phyloP scores from a whole-genome alignment of 2,329 filamentous ascomycete genomes.

The Cordyceps pruinosa region DNA sequence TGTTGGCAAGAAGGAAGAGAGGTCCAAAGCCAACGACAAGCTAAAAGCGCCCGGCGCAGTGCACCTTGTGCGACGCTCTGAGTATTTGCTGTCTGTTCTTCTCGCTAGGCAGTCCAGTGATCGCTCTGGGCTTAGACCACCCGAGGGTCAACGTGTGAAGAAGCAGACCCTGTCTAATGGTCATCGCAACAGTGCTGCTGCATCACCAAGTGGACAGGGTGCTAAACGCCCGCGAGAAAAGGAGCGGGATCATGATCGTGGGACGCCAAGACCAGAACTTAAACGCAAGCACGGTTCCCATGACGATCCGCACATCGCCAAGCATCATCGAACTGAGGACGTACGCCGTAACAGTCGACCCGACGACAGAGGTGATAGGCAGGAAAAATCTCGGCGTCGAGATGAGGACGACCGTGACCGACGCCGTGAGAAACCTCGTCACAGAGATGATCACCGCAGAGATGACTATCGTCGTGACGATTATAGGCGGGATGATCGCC shows the following conservation, averaged over 20 bases:
- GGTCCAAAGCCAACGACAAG: slow-evolving; percentile 67
- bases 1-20: slow-evolving; percentile 95
- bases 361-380: slow-evolving; percentile 31
- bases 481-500: slow-evolving; percentile 17
- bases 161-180: slow-evolving; percentile 55
- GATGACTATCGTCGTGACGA: slow-evolving; percentile 18
- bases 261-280: slow-evolving; percentile 44
- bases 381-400: slow-evolving; percentile 24
- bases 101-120: slow-evolving; percentile 78
- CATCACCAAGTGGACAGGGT: slow-evolving; percentile 59
- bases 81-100: slow-evolving; percentile 91
- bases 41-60: slow-evolving; percentile 95
- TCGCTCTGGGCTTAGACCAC: slow-evolving; percentile 64
- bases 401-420: slow-evolving; percentile 22
- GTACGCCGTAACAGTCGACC: slow-evolving; percentile 31
- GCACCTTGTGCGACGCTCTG: slow-evolving; percentile 87
- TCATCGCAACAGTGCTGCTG: slow-evolving; percentile 57
- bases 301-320: slow-evolving; percentile 37
- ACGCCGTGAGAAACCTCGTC: slow-evolving; percentile 19
- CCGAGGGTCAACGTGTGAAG: slow-evolving; percentile 93
- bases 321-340: slow-evolving; percentile 36
- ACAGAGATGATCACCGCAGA: slow-evolving; percentile 18
- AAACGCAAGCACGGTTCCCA: slow-evolving; percentile 56
- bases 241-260: slow-evolving; percentile 45
- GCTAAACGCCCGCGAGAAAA: slow-evolving; percentile 40